A percentile compares a stretch with the other conserved stretches of the same genome.
Evolutionary conservation across 306 rosid genomes (phyloP).

Genomic region (Notholithocarpus densiflorus): DNA sequence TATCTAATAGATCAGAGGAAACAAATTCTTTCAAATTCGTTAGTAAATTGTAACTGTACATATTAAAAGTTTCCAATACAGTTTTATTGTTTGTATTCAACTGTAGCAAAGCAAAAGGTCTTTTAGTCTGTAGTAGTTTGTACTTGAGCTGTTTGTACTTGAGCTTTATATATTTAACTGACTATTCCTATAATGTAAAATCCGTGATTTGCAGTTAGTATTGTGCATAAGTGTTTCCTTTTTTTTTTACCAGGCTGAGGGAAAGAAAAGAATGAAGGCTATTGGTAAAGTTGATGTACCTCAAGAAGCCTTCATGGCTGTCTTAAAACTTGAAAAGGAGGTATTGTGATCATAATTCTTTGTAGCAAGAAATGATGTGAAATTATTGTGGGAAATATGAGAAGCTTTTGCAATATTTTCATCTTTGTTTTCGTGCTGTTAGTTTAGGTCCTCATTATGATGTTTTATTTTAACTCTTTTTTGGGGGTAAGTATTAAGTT

Average conservation of each 20-base stretch:
- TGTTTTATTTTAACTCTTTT: too few relatives aligned
- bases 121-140: background rate
- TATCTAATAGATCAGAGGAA: background rate
- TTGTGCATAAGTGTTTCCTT: slow-evolving; percentile 7
- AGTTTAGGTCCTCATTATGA: too few relatives aligned
- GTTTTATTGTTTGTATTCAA: slow-evolving; percentile 1
- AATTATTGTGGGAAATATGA: slow-evolving; percentile 7
- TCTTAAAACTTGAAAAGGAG: slow-evolving; percentile 91
- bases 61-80: background rate
- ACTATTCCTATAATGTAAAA: background rate
- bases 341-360: slow-evolving; percentile 47
- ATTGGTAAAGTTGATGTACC: slow-evolving; percentile 92
- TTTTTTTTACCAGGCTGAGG: slow-evolving; percentile 62
- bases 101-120: background rate
- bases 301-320: slow-evolving; percentile 98
- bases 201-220: background rate
- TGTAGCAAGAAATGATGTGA: slow-evolving; percentile 14
- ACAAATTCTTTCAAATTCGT: background rate
- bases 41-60: background rate
- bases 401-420: too few relatives aligned
- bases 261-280: slow-evolving; percentile 94
- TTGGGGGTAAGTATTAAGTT: too few relatives aligned
- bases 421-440: too few relatives aligned
- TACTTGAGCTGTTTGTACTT: background rate
- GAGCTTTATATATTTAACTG: background rate